Base-by-base conservation (phyloP, 1,139 yeast species). In the Protomyces macrosporus region DNA sequence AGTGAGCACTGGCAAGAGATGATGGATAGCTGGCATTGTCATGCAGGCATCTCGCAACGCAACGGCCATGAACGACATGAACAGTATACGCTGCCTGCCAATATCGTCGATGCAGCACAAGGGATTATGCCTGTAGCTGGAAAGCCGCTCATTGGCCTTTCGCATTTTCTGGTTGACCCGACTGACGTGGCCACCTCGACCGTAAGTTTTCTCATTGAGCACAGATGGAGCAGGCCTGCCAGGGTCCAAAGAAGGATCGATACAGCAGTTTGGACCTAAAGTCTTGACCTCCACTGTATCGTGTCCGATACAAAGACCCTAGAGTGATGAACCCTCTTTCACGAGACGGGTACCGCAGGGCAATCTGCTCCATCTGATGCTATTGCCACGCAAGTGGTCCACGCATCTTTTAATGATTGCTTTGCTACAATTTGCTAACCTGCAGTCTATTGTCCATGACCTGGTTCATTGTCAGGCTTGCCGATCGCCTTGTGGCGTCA, bases 21-120 rank as follows among this genome's bases (percentile, higher is more conserved):
- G 82, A 88, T 93, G 96, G 98, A 93, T 67, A 88, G 87, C 69
- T 93, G 98, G 98, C 98, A 93, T 73, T 93, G 98, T 72, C 98
- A 93, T 73, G 53, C 56, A 90, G 90, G 72, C 14, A 53, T 58
- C 33, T 98, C 98, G 0, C 77, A 78, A 36, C 70, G 70, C 32
- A 73, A 76, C 45, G 72, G 75, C 32, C 69, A 69, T 35, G 70
- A 71, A 37, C 68, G 71, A 12, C 64, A 52, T 42, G 63, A 58
- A 39, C 62, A 58, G 35, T 58, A 58, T 39, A 33, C 53, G 9
- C 39, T 58, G 10, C 62, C 62, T 10, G 51, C 39, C 30, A 56
- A 58, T 42, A 58, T 58, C 48, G 52, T 58, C 0, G 34, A 45
- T 14, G 62, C 62, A 3, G 56, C 62, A 3, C 56, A 52, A 30